Percentiles rank a stretch among this genome's conserved stretches.
Evolutionary conservation across 805 yeast species (phyloP).

Genomic region (Ogataea kodamae): DNA sequence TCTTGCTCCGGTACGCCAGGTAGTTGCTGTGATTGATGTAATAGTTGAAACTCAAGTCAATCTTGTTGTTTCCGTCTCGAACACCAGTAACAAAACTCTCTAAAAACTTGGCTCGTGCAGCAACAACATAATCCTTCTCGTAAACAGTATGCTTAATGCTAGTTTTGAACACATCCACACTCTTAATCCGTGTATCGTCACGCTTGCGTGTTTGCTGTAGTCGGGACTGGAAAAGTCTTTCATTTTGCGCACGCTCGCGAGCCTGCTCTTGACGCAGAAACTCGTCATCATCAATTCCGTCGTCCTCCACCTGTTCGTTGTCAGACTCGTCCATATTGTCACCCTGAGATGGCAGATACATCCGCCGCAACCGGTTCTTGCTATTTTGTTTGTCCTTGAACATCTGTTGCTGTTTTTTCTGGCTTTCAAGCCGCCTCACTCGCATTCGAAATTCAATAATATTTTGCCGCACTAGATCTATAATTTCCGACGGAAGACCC

Average conservation of each 20-base stretch:
- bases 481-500: constrained; percentile 53
- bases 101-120: constrained; percentile 25
- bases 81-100: constrained; percentile 29
- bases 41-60: constrained; percentile 35
- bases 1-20: constrained; percentile 36
- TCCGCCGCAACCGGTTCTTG: constrained; percentile 42
- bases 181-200: constrained; percentile 31
- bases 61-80: constrained; percentile 27
- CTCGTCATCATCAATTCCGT: constrained; percentile 15
- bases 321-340: constrained; percentile 28
- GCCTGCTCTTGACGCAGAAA: constrained; percentile 20
- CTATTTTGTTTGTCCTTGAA: constrained; percentile 48
- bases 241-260: constrained; percentile 19
- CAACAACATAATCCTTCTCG: constrained; percentile 16
- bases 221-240: constrained; percentile 15
- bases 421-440: constrained; percentile 49
- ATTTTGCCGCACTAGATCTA: constrained; percentile 49
- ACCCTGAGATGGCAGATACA: constrained; percentile 34
- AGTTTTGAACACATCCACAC: constrained; percentile 33
- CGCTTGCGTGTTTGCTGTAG: constrained; percentile 20
- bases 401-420: constrained; percentile 46
- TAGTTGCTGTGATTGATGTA: constrained; percentile 43
- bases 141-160: constrained; percentile 30
- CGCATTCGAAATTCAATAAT: constrained; percentile 55
- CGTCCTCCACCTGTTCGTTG: constrained; percentile 19